Evolutionary conservation across 2,329 filamentous ascomycete species (phyloP), one percentile per base, ranked within the genome.

Genomic region (Botrytis sinoallii): DNA sequence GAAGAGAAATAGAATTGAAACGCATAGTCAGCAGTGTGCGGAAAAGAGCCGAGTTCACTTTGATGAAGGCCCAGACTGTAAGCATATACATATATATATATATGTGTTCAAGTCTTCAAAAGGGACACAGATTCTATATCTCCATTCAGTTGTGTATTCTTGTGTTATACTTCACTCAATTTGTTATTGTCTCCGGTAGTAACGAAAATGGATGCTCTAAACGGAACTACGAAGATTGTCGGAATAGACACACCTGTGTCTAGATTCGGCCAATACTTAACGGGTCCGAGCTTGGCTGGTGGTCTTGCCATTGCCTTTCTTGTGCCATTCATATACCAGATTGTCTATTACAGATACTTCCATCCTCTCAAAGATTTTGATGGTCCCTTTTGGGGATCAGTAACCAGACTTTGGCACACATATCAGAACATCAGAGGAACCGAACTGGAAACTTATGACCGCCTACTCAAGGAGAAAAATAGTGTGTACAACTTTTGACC

Each of bases 351-450:
- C 80, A 84, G 85, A 52, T 86, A 86, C 80, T 86, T 88, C 69
- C 86, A 88, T 74, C 86, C 87, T 18, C 80, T 89, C 7, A 79
- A 83, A 29, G 82, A 83, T 46, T 88, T 88, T 75, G 87, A 87
- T 0, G 87, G 87, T 4, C 85, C 86, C 0, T 88, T 88, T 77
- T 88, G 85, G 85, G 86, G 82, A 40, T 84, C 83, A 70, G 85
- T 88, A 25, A 88, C 86, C 25, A n/a, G 79, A 84, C 64, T 80
- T 89, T 16, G 89, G 86, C 85, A 84, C 88, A 70, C 83, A 85
- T 66, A 87, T 84, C 76, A 85, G 35, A 71, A 88, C 79, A 86
- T 86, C 74, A 70, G 86, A 40, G 83, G 82, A 60, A 84, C 82
- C 68, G 84, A 85, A 35, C 86, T 88, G 77, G 82, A 83, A 67